Evolutionary conservation across 2,329 filamentous ascomycete species (phyloP).

Genomic region (Capronia epimyces): DNA sequence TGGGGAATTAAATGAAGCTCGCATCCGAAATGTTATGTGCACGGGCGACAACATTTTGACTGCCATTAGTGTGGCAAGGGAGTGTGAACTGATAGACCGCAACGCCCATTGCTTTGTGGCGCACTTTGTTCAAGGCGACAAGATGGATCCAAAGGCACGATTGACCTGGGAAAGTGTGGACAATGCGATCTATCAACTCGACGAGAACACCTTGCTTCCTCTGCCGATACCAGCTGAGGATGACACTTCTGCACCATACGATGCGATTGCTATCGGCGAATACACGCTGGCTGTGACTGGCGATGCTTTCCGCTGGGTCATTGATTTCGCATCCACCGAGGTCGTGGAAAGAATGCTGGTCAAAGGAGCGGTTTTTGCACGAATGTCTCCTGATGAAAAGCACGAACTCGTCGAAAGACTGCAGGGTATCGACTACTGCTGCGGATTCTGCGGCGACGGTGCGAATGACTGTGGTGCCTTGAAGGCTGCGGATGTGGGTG

Average conservation of each 20-base stretch:
- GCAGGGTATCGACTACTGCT: constrained; percentile 91
- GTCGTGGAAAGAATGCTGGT: constrained; percentile 78
- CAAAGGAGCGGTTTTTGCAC: constrained; percentile 84
- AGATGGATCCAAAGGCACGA: constrained; percentile 64
- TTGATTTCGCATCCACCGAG: constrained; percentile 81
- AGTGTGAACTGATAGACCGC: constrained; percentile 76
- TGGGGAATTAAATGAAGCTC: constrained; percentile 72
- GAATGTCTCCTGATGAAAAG: constrained; percentile 98
- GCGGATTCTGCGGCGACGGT: constrained; percentile 93
- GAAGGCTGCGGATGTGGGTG: constrained; percentile 95
- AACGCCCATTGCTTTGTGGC: constrained; percentile 88
- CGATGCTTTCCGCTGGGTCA: constrained; percentile 92
- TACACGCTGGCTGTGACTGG: constrained; percentile 87
- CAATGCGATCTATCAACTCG: constrained; percentile 69
- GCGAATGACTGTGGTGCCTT: constrained; percentile 96
- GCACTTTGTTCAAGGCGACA: constrained; percentile 73
- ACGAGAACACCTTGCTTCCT: constrained; percentile 73
- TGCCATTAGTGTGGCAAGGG: constrained; percentile 88
- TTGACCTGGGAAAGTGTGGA: constrained; percentile 95
- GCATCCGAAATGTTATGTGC: constrained; percentile 89
- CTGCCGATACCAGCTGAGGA: constrained; percentile 62
- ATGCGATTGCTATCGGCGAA: constrained; percentile 72
- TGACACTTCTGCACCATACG: constrained; percentile 80
- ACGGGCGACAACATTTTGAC: constrained; percentile 97
- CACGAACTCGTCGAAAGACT: constrained; percentile 96